Base-by-base conservation (phyloP, 306 rosid genomes). In the Malus orientalis region DNA sequence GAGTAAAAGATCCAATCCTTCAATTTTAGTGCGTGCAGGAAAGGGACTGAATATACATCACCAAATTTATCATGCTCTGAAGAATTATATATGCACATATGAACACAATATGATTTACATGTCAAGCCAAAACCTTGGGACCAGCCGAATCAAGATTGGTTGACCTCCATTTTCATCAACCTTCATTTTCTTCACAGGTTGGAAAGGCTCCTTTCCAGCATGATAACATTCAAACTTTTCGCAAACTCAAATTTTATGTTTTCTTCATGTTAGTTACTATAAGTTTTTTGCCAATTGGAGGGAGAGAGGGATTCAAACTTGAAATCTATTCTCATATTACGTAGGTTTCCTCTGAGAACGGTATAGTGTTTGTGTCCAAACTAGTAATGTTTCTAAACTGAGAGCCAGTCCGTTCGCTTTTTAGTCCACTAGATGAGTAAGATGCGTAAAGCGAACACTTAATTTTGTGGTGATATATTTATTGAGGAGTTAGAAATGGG, bases 71-170 rank as follows among this genome's bases (percentile, higher is more conserved):
- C 51, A 71, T 40, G 18, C 4, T 59, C 18, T 25, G 53, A 42
- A 60, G 70, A 74, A 74, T 74, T 44, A 61, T 38, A 7, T 38
- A 38, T 22, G 76, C 70, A 74, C 19, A 18, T 4, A 57, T 36
- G 67, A 19, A 73, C 55, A 40, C 40, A 68, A 79, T 75, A 67
- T 73, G 62, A 36, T 70, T 71, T 38, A 45, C 67, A 40, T 22
- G 40, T 29, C 80, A 32, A 59, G 59, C 32, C 79, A 23, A 74
- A 69, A 74, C 76, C 61, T 78, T 65, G 88, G 89, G 93, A 86
- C 94, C 90, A 84, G 75, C 70, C 64, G 74, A 74, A 77, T 84
- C 63, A 74, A 70, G 71, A 70, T 49, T 64, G 71, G 38, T 33
- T 25, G 57, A 72, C 68, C 61, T 60, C 69, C 76, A 18, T 51